Conservation (phyloP, 176 grass and related monocot genomes). For the Eleusine indica region DNA sequence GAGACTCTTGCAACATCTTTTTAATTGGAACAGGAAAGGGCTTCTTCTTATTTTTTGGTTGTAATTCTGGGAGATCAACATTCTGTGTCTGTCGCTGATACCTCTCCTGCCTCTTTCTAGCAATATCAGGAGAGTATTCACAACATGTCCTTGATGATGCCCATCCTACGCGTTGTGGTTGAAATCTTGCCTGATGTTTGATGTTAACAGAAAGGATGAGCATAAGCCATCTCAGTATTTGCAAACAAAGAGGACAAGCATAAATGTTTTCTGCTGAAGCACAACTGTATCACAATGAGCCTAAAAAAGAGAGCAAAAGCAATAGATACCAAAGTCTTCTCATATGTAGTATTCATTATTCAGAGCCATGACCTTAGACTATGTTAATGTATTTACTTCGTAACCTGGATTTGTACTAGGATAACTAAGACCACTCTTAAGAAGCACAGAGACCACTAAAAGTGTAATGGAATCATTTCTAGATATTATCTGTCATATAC, state of each 20-base stretch:
- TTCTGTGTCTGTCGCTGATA: conserved; percentile 58
- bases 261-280: neutral
- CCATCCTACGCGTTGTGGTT: neutral
- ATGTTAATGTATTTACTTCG: neutral
- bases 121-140: conserved; percentile 33
- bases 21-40: conserved; percentile 72
- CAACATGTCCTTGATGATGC: conserved; percentile 27
- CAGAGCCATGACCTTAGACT: neutral
- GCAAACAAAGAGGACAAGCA: neutral
- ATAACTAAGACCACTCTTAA: neutral
- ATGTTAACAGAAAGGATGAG: neutral
- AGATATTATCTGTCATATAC: neutral
- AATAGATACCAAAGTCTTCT: neutral
- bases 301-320: neutral
- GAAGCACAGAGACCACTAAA: neutral
- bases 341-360: neutral
- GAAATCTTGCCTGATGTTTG: conserved; percentile 31
- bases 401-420: neutral
- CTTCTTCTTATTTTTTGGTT: conserved; percentile 90
- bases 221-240: neutral
- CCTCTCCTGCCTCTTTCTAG: conserved; percentile 27
- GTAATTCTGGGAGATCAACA: conserved; percentile 76
- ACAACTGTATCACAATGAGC: neutral
- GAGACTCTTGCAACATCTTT: conserved; percentile 66
- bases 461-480: neutral